A percentile compares a stretch with the other conserved stretches of the same genome.
phyloP scores from a whole-genome alignment of 73 alveolate genomes.

The Stentor roeselii region DNA sequence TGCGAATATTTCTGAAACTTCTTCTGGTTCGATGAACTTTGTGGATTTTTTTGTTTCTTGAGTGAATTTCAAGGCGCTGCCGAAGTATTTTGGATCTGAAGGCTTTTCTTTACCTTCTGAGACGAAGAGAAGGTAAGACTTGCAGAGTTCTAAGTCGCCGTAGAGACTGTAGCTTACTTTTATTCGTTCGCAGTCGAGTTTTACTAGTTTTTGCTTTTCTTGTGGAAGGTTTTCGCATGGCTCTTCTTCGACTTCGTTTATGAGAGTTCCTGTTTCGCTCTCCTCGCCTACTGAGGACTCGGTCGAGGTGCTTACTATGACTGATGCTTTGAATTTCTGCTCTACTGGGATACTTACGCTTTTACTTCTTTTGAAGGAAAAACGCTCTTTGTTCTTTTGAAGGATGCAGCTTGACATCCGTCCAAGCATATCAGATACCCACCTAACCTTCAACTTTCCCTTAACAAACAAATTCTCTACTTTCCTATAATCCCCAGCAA shows the following conservation, averaged over 20 bases:
- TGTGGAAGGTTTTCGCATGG: not conserved
- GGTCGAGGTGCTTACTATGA: not conserved
- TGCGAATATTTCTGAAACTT: constrained; percentile 35
- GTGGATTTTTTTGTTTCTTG: not conserved
- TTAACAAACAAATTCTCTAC: not conserved
- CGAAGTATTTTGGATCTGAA: not conserved
- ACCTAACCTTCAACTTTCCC: not conserved
- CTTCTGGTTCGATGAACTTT: constrained; percentile 16
- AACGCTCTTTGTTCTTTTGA: not conserved
- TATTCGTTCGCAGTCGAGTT: constrained; percentile 22
- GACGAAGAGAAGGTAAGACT: not conserved
- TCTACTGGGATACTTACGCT: not conserved
- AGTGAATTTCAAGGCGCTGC: constrained; percentile 8
- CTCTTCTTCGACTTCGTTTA: not conserved
- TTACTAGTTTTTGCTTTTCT: not conserved
- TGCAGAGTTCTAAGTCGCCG: not conserved
- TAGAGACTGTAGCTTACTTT: not conserved
- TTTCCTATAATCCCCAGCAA: not conserved
- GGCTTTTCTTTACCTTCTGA: constrained; percentile 23
- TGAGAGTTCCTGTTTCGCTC: not conserved
- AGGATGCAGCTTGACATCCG: not conserved
- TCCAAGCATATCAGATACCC: not conserved
- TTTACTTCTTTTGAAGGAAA: not conserved
- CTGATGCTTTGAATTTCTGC: not conserved
- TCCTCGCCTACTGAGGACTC: not conserved